phyloP scores from a whole-genome alignment of 345 rosid species.

The Angophora floribunda region DNA sequence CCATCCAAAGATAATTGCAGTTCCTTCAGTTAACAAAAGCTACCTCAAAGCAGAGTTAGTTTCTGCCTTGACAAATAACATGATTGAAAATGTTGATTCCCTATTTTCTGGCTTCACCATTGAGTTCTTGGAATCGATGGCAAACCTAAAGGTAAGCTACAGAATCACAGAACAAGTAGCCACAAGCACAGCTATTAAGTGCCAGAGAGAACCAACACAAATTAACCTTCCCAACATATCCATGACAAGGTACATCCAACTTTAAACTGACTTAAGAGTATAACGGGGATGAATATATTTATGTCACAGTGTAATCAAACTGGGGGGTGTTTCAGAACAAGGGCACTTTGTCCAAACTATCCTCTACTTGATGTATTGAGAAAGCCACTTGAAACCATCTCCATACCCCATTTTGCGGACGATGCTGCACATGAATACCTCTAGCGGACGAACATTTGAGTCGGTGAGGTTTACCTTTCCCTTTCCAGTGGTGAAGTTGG shows the following conservation, averaged over 20 bases:
- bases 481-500: slow-evolving; percentile 78
- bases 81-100: background rate
- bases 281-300: background rate
- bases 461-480: slow-evolving; percentile 60
- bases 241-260: background rate
- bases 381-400: slow-evolving; percentile 76
- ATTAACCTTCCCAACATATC: background rate
- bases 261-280: background rate
- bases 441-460: slow-evolving; percentile 63
- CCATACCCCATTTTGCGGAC: slow-evolving; percentile 89
- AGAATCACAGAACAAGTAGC: background rate
- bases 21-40: background rate
- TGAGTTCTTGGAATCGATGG: background rate
- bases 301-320: background rate
- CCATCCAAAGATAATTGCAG: background rate
- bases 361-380: slow-evolving; percentile 66
- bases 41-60: background rate
- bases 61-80: background rate
- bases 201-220: background rate
- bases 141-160: background rate
- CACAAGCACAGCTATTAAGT: background rate
- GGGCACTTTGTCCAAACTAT: background rate
- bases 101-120: background rate
- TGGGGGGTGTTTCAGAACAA: background rate
- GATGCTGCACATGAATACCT: slow-evolving; percentile 86